A percentile compares a stretch with the other conserved stretches of the same genome.
phyloP scores from a whole-genome alignment of 1,284 basidiomycete genomes.

The Melampsora americana region DNA sequence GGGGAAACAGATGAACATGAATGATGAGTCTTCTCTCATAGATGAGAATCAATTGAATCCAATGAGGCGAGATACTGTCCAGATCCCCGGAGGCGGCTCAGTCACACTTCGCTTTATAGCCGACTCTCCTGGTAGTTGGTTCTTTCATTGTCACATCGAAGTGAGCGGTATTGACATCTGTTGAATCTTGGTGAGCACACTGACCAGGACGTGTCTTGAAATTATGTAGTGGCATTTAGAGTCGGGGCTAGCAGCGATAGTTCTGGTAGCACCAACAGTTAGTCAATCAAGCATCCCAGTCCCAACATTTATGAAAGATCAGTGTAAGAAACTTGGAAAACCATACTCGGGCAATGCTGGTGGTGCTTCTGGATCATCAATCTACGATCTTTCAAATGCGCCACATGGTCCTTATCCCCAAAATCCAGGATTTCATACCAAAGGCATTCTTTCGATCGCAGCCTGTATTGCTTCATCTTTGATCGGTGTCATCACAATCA shows the following conservation, averaged over 20 bases:
- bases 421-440: constrained; percentile 23
- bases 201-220: background rate
- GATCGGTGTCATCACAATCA: constrained; percentile 72
- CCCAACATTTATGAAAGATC: constrained; percentile 43
- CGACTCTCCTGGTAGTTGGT: constrained; percentile 49
- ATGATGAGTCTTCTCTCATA: background rate
- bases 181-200: background rate
- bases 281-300: constrained; percentile 32
- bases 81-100: constrained; percentile 47
- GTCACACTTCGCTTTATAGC: constrained; percentile 47
- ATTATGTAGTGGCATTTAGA: constrained; percentile 64
- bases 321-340: constrained; percentile 15
- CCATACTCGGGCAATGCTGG: constrained; percentile 31
- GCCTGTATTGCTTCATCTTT: constrained; percentile 79
- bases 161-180: background rate
- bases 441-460: constrained; percentile 70
- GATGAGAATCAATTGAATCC: constrained; percentile 62
- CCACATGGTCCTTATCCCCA: constrained; percentile 35
- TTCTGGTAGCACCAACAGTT: constrained; percentile 69
- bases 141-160: constrained; percentile 49
- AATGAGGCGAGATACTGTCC: constrained; percentile 57
- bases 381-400: constrained; percentile 31
- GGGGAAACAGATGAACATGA: constrained; percentile 19
- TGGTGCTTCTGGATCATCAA: constrained; percentile 7
- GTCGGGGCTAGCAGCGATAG: constrained; percentile 68